Evolutionary conservation across 2,329 filamentous ascomycete species (phyloP), one percentile per base, ranked within the genome.

Genomic region (Aspergillus glaucus): DNA sequence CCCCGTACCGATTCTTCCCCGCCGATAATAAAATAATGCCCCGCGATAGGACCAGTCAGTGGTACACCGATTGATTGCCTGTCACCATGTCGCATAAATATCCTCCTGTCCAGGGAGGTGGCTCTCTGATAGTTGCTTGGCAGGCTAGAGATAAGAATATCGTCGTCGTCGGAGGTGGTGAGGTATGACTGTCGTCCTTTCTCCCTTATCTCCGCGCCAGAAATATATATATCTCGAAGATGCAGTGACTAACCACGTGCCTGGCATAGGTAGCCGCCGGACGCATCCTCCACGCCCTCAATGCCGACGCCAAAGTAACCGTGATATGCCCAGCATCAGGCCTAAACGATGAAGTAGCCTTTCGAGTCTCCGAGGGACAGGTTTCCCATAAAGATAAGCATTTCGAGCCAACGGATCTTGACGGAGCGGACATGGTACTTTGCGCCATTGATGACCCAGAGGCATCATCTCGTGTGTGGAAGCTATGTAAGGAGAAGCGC

Each of bases 91-190:
- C 75, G 46, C 63, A 66, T 10, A 66, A 79, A 45, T 96, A 87
- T 64, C 89, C 91, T 49, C 77, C 86, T 55, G 81, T 97, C 24
- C 85, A 96, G 70, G 88, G 89, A 49, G 92, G 92, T 45, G 93
- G 91, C 50, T 97, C 92, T 53, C 75, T 98, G 56, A 93, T 98
- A 55, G 76, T 98, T 46, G 93, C 93, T 64, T 98, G 92, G 91
- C 93, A 97, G 74, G 85, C 95, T 62, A 86, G 84, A 65, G 85
- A 85, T 68, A 96, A 94, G 71, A 82, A 84, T 55, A 86, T 97
- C 14, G 75, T 98, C n/a, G 87, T 98, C 4, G 82, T 98, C 6
- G 93, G 93, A 55, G 93, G 93, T 60, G 93, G 93, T 69, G 92
- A 97, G 79, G 92, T 95, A 75, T 58, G 80, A 48, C 24, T 47